A percentile compares a stretch with the other conserved stretches of the same genome.
Evolutionary conservation across 192 early-diverging fungal genomes (phyloP).

Genomic region (Dissophora ornata): DNA sequence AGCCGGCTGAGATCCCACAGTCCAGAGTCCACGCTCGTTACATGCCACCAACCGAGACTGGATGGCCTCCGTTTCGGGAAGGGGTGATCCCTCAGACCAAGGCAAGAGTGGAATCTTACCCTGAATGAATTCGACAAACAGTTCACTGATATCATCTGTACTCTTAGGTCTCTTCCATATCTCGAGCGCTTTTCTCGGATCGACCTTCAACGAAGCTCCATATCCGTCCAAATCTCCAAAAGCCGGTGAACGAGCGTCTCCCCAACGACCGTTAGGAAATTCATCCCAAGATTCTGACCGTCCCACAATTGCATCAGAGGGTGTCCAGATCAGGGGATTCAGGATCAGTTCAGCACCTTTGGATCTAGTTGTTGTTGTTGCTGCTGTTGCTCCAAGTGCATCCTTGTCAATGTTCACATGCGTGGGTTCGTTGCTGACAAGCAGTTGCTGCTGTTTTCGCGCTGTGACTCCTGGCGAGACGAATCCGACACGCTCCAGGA

Average conservation of each 20-base stretch:
- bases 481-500: constrained; percentile 78
- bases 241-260: constrained; percentile 85
- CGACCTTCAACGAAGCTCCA: constrained; percentile 69
- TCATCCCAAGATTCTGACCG: constrained; percentile 88
- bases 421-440: constrained; percentile 11
- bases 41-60: constrained; percentile 63
- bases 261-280: constrained; percentile 92
- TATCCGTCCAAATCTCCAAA: constrained; percentile 74
- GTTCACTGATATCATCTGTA: constrained; percentile 64
- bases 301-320: constrained; percentile 56
- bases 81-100: constrained; percentile 73
- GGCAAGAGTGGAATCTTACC: constrained; percentile 72
- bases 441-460: constrained; percentile 10
- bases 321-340: constrained; percentile 71
- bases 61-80: constrained; percentile 75
- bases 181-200: constrained; percentile 62
- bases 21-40: constrained; percentile 77
- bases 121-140: constrained; percentile 77
- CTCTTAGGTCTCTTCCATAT: constrained; percentile 75
- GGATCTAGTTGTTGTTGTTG: not conserved
- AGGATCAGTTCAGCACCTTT: constrained; percentile 13
- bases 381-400: not conserved
- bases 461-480: constrained; percentile 46
- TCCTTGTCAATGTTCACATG: constrained; percentile 5
- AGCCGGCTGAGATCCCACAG: constrained; percentile 86